These are phyloP conservation scores for Eucalyptus cloeziana DNA, from an alignment of 345 rosid species.

Conservation along the genomic window DNA sequence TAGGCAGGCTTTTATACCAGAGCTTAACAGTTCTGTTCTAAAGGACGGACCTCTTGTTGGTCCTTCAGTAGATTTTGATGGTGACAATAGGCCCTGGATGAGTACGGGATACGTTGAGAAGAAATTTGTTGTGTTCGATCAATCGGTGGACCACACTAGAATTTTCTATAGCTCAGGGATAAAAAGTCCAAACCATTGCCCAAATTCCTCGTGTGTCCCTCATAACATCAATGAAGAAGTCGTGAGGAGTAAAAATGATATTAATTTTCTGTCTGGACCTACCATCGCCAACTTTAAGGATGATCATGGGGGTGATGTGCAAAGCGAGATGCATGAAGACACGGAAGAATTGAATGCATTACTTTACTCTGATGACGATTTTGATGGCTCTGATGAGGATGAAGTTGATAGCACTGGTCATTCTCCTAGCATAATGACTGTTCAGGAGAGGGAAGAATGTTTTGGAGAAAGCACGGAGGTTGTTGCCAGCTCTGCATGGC, in stretches of 20 bases:
- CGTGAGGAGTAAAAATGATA: conserved; percentile 9
- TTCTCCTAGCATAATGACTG: conserved; percentile 44
- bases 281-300: conserved; percentile 5
- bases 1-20: conserved; percentile 18
- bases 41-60: conserved; percentile 12
- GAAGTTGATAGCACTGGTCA: conserved; percentile 89
- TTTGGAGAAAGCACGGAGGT: conserved; percentile 29
- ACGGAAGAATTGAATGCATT: conserved; percentile 91
- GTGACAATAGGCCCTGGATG: neutral
- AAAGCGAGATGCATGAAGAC: conserved; percentile 86
- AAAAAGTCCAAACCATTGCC: neutral
- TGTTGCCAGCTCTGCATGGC: conserved; percentile 38
- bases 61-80: conserved; percentile 3
- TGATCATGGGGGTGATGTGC: conserved; percentile 13
- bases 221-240: conserved; percentile 8
- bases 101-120: conserved; percentile 26
- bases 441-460: conserved; percentile 14
- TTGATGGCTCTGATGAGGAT: conserved; percentile 43
- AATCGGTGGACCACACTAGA: conserved; percentile 53
- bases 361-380: conserved; percentile 76
- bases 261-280: neutral
- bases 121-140: conserved; percentile 52
- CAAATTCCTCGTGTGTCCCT: neutral
- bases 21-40: conserved; percentile 6
- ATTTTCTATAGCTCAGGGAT: conserved; percentile 28